These are phyloP conservation scores for Arbutus unedo DNA, from an alignment of 148 eudicot genomes.

Conservation along the genomic window DNA sequence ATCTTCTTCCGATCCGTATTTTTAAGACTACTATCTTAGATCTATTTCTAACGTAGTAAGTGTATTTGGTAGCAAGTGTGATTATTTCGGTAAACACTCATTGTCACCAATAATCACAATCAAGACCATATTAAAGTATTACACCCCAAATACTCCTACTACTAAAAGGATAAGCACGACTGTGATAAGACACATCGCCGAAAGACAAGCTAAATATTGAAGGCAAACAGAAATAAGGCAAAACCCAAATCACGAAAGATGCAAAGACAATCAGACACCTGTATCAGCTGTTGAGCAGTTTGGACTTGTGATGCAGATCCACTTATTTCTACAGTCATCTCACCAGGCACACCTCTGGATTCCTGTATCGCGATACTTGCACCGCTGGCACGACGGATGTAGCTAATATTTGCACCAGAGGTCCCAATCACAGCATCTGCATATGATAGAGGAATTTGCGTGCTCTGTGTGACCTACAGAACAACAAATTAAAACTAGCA, in stretches of 20 bases:
- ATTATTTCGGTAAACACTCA: too few relatives aligned
- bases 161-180: neutral
- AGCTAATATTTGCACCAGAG: slow-evolving; percentile 44
- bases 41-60: too few relatives aligned
- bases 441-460: slow-evolving; percentile 47
- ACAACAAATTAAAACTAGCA: neutral
- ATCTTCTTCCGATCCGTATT: too few relatives aligned
- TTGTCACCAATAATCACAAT: too few relatives aligned
- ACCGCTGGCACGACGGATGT: slow-evolving; percentile 44
- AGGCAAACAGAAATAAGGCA: neutral
- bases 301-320: slow-evolving; percentile 55
- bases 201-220: neutral
- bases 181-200: neutral
- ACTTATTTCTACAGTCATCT: slow-evolving; percentile 50
- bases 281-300: slow-evolving; percentile 10
- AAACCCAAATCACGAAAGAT: neutral
- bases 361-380: slow-evolving; percentile 49
- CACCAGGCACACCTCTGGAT: slow-evolving; percentile 42
- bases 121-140: neutral
- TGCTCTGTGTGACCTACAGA: slow-evolving; percentile 42
- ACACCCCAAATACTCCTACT: neutral
- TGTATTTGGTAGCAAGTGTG: too few relatives aligned
- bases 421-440: slow-evolving; percentile 49
- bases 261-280: neutral
- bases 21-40: too few relatives aligned